A percentile compares a stretch with the other conserved stretches of the same genome.
phyloP scores from a whole-genome alignment of 2,329 filamentous ascomycete genomes.

The Sclerotiophoma versabilis region DNA sequence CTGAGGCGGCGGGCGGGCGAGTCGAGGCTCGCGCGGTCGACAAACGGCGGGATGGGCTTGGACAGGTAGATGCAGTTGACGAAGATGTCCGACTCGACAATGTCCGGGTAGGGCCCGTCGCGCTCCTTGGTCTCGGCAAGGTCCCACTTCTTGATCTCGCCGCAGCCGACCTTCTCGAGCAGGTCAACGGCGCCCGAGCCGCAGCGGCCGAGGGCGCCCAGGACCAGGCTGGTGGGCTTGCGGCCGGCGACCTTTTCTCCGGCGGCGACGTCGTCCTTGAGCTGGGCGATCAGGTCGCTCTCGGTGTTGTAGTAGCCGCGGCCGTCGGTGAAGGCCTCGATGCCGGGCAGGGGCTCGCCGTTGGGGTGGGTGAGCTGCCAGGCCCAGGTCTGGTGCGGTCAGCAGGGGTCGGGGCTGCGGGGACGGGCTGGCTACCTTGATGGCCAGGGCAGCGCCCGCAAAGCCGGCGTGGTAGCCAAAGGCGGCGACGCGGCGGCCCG shows the following conservation, averaged over 20 bases:
- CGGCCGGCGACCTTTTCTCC: slow-evolving; percentile 72
- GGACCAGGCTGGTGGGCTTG: slow-evolving; percentile 78
- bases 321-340: slow-evolving; percentile 60
- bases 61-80: slow-evolving; percentile 75
- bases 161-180: slow-evolving; percentile 75
- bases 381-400: slow-evolving; percentile 71
- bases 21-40: slow-evolving; percentile 73
- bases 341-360: slow-evolving; percentile 69
- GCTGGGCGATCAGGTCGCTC: slow-evolving; percentile 72
- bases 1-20: slow-evolving; percentile 73
- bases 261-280: slow-evolving; percentile 73
- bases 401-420: not conserved
- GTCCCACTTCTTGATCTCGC: slow-evolving; percentile 76
- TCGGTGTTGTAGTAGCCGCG: slow-evolving; percentile 75
- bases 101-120: slow-evolving; percentile 78
- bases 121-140: slow-evolving; percentile 74
- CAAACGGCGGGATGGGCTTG: slow-evolving; percentile 80
- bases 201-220: slow-evolving; percentile 80
- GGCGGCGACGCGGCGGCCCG: slow-evolving; percentile 73
- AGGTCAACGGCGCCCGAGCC: slow-evolving; percentile 84
- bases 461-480: slow-evolving; percentile 65
- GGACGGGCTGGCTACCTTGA: slow-evolving; percentile 36
- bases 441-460: slow-evolving; percentile 56
- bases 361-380: slow-evolving; percentile 77
- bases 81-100: slow-evolving; percentile 67